Conservation (phyloP, 352 stramenopile genomes). For the Paralagenidium karlingii region DNA sequence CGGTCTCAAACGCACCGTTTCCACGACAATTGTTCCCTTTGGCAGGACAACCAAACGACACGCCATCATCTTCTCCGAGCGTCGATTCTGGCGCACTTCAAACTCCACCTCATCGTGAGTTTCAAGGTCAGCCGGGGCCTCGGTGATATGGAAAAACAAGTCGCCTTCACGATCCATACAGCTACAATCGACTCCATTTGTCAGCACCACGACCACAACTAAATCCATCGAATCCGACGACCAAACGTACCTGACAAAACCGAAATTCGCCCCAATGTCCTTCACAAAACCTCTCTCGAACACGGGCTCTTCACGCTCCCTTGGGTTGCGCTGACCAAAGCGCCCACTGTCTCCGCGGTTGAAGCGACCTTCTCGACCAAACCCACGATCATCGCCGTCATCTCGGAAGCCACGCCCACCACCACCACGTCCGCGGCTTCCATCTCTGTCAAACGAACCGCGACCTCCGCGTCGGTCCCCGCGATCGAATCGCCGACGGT, state of each 20-base stretch:
- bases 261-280: constrained; percentile 38
- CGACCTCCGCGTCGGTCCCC: constrained; percentile 5
- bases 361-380: constrained; percentile 1
- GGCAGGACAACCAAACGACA: constrained; percentile 45
- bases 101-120: constrained; percentile 68
- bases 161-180: constrained; percentile 53
- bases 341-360: not conserved
- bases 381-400: constrained; percentile 6
- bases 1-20: constrained; percentile 22
- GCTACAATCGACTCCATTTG: too few species aligned
- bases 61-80: constrained; percentile 59
- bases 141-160: constrained; percentile 74
- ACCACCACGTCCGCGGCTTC: constrained; percentile 3
- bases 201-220: constrained; percentile 9
- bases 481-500: constrained; percentile 2
- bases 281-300: constrained; percentile 26
- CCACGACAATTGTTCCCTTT: constrained; percentile 63
- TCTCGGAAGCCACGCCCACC: constrained; percentile 6
- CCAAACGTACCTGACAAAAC: constrained; percentile 24
- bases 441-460: not conserved
- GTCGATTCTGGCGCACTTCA: constrained; percentile 56
- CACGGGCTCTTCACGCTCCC: constrained; percentile 7
- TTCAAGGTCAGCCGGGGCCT: constrained; percentile 52
- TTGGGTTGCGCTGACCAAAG: not conserved
- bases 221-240: constrained; percentile 2